phyloP scores from a whole-genome alignment of 1,139 yeast species.

The Candida gigantensis region DNA sequence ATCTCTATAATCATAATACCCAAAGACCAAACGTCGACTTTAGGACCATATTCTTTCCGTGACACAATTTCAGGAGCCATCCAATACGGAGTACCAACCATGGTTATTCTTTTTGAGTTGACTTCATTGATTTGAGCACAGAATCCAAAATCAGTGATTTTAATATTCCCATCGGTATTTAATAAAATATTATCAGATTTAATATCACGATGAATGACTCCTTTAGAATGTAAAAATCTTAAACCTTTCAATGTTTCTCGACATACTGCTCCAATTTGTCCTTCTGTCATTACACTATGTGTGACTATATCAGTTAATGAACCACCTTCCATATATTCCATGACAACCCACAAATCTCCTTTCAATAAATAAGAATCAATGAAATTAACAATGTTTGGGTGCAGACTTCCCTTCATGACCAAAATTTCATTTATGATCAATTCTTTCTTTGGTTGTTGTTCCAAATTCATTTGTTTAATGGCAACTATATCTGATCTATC shows the following conservation, averaged over 20 bases:
- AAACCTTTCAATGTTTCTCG: constrained; percentile 87
- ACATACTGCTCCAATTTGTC: constrained; percentile 97
- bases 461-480: constrained; percentile 91
- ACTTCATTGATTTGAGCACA: constrained; percentile 94
- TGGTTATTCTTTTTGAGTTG: constrained; percentile 85
- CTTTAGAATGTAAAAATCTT: constrained; percentile 85
- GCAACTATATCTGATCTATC: constrained; percentile 73
- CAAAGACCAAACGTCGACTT: constrained; percentile 95
- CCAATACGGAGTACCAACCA: constrained; percentile 99
- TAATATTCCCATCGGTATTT: constrained; percentile 82
- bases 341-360: constrained; percentile 88
- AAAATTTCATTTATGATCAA: constrained; percentile 88
- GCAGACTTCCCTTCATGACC: constrained; percentile 91
- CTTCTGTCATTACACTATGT: constrained; percentile 92
- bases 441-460: constrained; percentile 94
- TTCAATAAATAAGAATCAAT: constrained; percentile 78
- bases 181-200: constrained; percentile 90
- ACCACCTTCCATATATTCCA: constrained; percentile 99
- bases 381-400: constrained; percentile 88
- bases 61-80: constrained; percentile 99
- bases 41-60: constrained; percentile 92
- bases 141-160: constrained; percentile 86
- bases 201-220: constrained; percentile 94
- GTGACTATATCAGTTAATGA: constrained; percentile 94
- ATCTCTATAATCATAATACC: constrained; percentile 98